A percentile compares a stretch with the other conserved stretches of the same genome.
Conservation (phyloP, 2,329 filamentous ascomycete species). For the Trichoderma koningii region DNA sequence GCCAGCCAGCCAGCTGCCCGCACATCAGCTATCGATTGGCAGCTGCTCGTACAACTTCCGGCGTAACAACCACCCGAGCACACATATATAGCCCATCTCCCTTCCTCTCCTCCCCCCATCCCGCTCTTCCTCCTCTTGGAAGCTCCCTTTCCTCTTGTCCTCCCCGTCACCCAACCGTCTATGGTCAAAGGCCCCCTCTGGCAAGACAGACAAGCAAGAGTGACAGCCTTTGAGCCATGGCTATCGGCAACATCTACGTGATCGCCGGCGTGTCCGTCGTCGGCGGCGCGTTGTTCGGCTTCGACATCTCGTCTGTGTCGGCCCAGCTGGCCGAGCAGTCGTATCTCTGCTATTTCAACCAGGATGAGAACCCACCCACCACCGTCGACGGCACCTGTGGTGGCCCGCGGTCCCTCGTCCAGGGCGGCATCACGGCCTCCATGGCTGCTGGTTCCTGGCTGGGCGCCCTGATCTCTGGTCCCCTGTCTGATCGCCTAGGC, state of each 20-base stretch:
- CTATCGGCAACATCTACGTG: slow-evolving; percentile 42
- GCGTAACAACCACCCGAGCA: slow-evolving; percentile 3
- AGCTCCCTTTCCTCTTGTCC: background rate
- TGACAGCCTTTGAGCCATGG: slow-evolving; percentile 30
- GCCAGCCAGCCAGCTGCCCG: slow-evolving; percentile 10
- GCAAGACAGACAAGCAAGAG: background rate
- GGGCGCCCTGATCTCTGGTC: slow-evolving; percentile 51
- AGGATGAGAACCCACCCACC: slow-evolving; percentile 40
- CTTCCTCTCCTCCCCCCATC: background rate
- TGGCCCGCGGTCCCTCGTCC: slow-evolving; percentile 45
- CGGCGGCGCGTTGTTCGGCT: slow-evolving; percentile 51
- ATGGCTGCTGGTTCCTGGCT: slow-evolving; percentile 56
- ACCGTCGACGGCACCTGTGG: slow-evolving; percentile 38
- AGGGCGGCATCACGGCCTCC: slow-evolving; percentile 55
- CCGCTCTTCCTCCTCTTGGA: background rate
- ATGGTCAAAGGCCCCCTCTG: slow-evolving; percentile 17
- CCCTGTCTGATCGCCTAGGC: slow-evolving; percentile 52
- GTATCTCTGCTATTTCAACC: slow-evolving; percentile 45
- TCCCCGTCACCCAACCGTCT: background rate
- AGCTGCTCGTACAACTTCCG: slow-evolving; percentile 15
- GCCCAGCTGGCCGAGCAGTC: slow-evolving; percentile 45
- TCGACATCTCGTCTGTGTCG: slow-evolving; percentile 60
- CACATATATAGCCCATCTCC: slow-evolving; percentile 12
- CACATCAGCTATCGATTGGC: background rate
- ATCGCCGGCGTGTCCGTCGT: slow-evolving; percentile 43